These are phyloP conservation scores for Schwanniomyces etchellsii DNA, from an alignment of 1,139 yeast genomes.

Conservation along the genomic window DNA sequence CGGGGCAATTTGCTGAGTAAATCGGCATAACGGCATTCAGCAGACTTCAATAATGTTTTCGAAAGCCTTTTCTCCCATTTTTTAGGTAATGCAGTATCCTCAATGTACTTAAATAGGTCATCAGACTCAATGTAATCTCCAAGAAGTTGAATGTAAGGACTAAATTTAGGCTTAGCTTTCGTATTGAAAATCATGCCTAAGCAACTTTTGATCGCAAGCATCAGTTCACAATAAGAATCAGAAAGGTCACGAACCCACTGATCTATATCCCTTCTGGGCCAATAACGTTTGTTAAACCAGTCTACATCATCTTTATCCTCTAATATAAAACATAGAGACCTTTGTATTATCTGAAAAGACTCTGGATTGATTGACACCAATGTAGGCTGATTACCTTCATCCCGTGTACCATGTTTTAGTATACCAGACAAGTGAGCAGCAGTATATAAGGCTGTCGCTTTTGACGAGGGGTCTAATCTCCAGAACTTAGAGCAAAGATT, in stretches of 20 bases:
- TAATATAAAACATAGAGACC: slow-evolving; percentile 21
- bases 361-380: slow-evolving; percentile 27
- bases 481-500: slow-evolving; percentile 49
- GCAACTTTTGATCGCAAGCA: slow-evolving; percentile 41
- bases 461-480: slow-evolving; percentile 53
- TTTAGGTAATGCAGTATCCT: slow-evolving; percentile 32
- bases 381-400: slow-evolving; percentile 14
- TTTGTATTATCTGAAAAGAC: slow-evolving; percentile 22
- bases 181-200: slow-evolving; percentile 43
- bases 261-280: slow-evolving; percentile 49
- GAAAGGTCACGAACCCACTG: slow-evolving; percentile 48
- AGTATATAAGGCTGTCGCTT: slow-evolving; percentile 47
- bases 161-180: slow-evolving; percentile 55
- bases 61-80: slow-evolving; percentile 51
- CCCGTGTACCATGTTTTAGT: slow-evolving; percentile 25
- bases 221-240: slow-evolving; percentile 42
- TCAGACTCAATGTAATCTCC: slow-evolving; percentile 51
- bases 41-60: slow-evolving; percentile 43
- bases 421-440: slow-evolving; percentile 45
- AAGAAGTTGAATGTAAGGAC: slow-evolving; percentile 46
- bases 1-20: slow-evolving; percentile 57
- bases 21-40: slow-evolving; percentile 57
- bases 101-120: slow-evolving; percentile 31
- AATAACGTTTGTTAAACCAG: slow-evolving; percentile 30
- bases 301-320: slow-evolving; percentile 28